Evolutionary conservation across 805 yeast species (phyloP), one percentile per base, ranked within the genome.

Genomic region (Sugiyamaella marilandica): DNA sequence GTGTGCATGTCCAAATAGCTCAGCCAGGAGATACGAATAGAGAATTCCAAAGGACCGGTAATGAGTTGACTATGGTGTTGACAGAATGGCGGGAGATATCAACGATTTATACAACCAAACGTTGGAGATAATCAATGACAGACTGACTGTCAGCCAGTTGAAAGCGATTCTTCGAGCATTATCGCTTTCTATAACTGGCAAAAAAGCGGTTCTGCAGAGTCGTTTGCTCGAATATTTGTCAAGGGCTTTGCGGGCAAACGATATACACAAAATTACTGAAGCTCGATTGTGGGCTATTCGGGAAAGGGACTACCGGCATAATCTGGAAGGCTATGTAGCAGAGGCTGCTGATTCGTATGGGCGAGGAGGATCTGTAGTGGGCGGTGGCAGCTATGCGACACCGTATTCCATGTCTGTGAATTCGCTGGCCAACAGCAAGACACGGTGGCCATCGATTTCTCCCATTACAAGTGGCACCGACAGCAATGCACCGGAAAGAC

Each of bases 201-300:
- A 81, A 36, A 88, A 87, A 66, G 75, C 76, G 18, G 84, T 79
- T 33, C 66, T 87, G 11, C 76, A 76, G 50, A 81, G 79, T 34
- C 72, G 89, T 33, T 66, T 87, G 5, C 63, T 70, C 47, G 69
- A 67, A n/a, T 77, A 71, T 58, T 58, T 82, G 35, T 68, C 69
- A 29, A 71, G 69, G 41, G 81, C 81, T 1, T 60, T 63, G 33
- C 62, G 70, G 2, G 60, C 64, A 79, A 50, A 65, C 81, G 24
- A 63, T 72, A 43, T 75, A 83, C 1, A 64, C 80, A 13, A 69
- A 74, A 33, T 69, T 74, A 31, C 55, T 81, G 21, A 47, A 13
- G 74, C 81, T 11, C 60, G 35, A 33, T 11, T 14, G 13, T 39
- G 37, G 29, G 37, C 43, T 18, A 19, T 41, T 4, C 31, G 31